These are phyloP conservation scores for Posidonia australis DNA, from an alignment of 106 monocot genomes.

Conservation along the genomic window DNA sequence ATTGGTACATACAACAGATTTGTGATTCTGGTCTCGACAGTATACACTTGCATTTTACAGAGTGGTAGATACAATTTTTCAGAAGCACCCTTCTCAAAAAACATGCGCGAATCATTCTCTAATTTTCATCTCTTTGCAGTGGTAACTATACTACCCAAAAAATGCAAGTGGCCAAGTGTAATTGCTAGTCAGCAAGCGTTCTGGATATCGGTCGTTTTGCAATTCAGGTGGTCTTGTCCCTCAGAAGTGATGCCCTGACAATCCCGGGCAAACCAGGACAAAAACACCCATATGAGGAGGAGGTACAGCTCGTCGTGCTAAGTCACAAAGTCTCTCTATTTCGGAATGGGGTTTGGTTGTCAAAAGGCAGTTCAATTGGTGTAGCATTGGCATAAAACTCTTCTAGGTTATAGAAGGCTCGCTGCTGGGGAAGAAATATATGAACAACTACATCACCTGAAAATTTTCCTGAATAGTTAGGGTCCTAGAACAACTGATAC, in stretches of 20 bases:
- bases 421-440: conserved; percentile 83
- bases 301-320: not conserved
- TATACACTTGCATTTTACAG: too few species aligned
- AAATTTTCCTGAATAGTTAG: not conserved
- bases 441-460: conserved; percentile 99
- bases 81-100: too few species aligned
- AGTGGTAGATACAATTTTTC: too few species aligned
- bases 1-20: too few species aligned
- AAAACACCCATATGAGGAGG: not conserved
- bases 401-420: conserved; percentile 89
- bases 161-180: too few species aligned
- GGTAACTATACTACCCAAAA: too few species aligned
- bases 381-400: conserved; percentile 98
- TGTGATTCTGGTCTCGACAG: too few species aligned
- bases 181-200: too few species aligned
- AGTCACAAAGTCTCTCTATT: not conserved
- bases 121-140: too few species aligned
- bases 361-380: conserved; percentile 75
- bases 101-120: too few species aligned
- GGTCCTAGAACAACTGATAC: not conserved
- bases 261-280: not conserved
- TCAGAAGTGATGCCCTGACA: not conserved
- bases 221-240: not conserved
- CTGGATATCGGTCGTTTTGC: too few species aligned
- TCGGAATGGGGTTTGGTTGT: conserved; percentile 35